A percentile compares a stretch with the other conserved stretches of the same genome.
Evolutionary conservation across 2,329 filamentous ascomycete species (phyloP).

Genomic region (Achaetomium macrosporum): DNA sequence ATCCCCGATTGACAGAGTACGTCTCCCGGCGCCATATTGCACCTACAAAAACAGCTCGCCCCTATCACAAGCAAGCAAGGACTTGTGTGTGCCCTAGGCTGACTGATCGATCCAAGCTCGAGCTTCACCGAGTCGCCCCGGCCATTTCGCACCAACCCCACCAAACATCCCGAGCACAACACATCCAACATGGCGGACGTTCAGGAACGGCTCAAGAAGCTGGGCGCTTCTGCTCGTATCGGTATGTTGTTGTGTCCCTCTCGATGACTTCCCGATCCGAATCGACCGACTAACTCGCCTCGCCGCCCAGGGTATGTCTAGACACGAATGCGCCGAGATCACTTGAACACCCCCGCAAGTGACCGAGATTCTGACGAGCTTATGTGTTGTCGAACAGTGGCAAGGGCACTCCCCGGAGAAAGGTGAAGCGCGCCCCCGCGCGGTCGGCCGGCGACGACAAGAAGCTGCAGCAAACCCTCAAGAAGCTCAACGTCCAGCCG

Average conservation of each 20-base stretch:
- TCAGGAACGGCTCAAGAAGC: conserved; percentile 56
- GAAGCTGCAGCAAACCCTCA: conserved; percentile 94
- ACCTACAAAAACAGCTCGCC: conserved; percentile 1
- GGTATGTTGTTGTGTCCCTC: conserved; percentile 48
- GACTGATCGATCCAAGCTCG: conserved; percentile 22
- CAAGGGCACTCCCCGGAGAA: conserved; percentile 96
- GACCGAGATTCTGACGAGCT: conserved; percentile 25
- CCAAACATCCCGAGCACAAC: conserved; percentile 14
- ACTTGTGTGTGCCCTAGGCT: conserved; percentile 17
- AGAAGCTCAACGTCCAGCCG: conserved; percentile 99
- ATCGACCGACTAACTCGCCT: conserved; percentile 22
- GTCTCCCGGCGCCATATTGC: conserved; percentile 13
- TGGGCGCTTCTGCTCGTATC: conserved; percentile 52
- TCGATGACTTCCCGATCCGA: conserved; percentile 10
- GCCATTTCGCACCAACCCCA: conserved; percentile 9
- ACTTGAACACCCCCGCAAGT: conserved; percentile 1
- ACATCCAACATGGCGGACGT: conserved; percentile 44
- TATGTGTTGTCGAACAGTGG: conserved; percentile 52
- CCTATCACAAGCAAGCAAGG: conserved; percentile 2
- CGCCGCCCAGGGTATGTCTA: conserved; percentile 27
- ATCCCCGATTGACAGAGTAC: conserved; percentile 21
- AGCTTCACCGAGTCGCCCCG: conserved; percentile 22
- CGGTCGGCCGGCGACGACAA: conserved; percentile 95
- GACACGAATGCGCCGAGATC: conserved; percentile 11
- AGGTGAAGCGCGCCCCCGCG: conserved; percentile 97